phyloP scores from a whole-genome alignment of 2,329 filamentous ascomycete species.

The Didymosphaeria variabile region DNA sequence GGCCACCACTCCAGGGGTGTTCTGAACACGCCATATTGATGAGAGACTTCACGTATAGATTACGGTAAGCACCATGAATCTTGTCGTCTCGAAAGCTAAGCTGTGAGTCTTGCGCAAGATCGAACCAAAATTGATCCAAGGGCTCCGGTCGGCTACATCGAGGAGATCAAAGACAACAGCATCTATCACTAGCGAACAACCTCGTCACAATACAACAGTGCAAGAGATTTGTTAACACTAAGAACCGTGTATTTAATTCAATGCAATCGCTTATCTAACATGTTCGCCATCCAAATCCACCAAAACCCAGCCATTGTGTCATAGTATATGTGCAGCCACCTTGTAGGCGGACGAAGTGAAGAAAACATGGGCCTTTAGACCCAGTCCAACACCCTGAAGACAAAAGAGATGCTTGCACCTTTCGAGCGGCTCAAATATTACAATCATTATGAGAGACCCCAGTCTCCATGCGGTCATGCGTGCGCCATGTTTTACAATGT shows the following conservation, averaged over 20 bases:
- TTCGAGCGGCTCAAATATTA: constrained; percentile 43
- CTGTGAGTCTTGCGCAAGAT: no score
- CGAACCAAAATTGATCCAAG: no score
- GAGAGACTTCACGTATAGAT: background rate
- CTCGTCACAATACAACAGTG: background rate
- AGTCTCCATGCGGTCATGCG: constrained; percentile 43
- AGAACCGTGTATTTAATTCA: constrained; percentile 44
- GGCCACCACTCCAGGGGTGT: background rate
- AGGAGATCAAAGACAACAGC: no score
- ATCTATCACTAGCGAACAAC: no score
- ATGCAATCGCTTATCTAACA: constrained; percentile 50
- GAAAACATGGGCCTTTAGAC: constrained; percentile 29
- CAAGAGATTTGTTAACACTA: constrained; percentile 13
- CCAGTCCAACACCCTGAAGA: constrained; percentile 41
- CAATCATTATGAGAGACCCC: constrained; percentile 49
- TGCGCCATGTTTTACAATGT: constrained; percentile 52
- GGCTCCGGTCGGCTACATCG: no score
- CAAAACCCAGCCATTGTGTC: constrained; percentile 35
- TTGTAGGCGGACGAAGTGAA: constrained; percentile 25
- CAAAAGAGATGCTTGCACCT: constrained; percentile 39
- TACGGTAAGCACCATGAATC: no score
- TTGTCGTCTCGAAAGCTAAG: no score
- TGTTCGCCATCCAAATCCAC: constrained; percentile 45
- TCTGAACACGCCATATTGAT: background rate
- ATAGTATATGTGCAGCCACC: constrained; percentile 50